phyloP scores from a whole-genome alignment of 345 rosid species.

The Populus tremula region DNA sequence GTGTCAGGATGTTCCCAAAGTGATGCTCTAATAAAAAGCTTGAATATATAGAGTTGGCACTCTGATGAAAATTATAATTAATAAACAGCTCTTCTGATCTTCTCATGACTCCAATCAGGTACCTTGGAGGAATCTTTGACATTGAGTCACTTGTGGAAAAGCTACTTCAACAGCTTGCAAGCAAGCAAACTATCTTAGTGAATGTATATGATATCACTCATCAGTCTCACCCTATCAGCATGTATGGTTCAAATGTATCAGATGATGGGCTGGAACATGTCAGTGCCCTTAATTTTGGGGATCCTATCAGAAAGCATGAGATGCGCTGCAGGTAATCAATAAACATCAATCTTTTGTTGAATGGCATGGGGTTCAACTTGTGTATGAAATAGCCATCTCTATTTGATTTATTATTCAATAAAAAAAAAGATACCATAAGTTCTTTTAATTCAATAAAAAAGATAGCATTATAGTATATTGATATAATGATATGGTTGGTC shows the following conservation, averaged over 20 bases:
- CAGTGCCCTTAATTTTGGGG: slow-evolving; percentile 81
- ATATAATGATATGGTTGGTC: neutral
- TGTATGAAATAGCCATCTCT: slow-evolving; percentile 1
- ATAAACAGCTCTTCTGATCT: slow-evolving; percentile 8
- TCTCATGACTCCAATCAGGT: slow-evolving; percentile 45
- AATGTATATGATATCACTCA: slow-evolving; percentile 82
- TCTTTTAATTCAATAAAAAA: neutral
- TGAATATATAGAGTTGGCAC: neutral
- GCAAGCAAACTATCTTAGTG: slow-evolving; percentile 88
- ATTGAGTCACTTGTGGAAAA: slow-evolving; percentile 89
- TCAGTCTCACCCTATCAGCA: slow-evolving; percentile 72
- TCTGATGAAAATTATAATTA: neutral
- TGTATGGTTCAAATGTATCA: slow-evolving; percentile 75
- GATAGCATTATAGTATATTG: neutral
- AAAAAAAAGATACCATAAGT: neutral
- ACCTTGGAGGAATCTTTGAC: slow-evolving; percentile 90
- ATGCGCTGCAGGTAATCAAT: slow-evolving; percentile 89
- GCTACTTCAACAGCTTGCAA: slow-evolving; percentile 92
- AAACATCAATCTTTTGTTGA: slow-evolving; percentile 8
- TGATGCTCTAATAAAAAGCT: slow-evolving; percentile 3
- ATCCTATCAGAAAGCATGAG: slow-evolving; percentile 91
- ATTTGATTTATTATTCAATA: neutral
- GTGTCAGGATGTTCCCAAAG: neutral
- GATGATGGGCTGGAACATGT: slow-evolving; percentile 56
- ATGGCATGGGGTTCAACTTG: neutral